A percentile compares a stretch with the other conserved stretches of the same genome.
These are phyloP conservation scores for Lactarius trivialis DNA, from an alignment of 768 basidiomycete genomes.

Conservation along the genomic window DNA sequence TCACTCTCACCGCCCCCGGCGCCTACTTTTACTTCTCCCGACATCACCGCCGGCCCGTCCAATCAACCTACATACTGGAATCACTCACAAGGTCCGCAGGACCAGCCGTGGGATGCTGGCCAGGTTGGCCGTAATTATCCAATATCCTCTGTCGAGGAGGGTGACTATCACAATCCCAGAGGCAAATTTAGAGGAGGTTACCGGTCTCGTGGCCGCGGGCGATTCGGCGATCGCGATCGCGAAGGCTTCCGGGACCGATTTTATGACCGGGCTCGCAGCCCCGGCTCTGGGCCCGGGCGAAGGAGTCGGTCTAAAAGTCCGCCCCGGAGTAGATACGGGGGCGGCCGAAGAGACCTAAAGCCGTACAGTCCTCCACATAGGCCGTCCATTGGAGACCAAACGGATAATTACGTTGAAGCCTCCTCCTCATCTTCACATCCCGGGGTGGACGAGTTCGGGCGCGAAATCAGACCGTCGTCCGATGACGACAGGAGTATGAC, in stretches of 20 bases:
- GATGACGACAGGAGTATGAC: slow-evolving; percentile 26
- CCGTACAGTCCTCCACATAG: slow-evolving; percentile 53
- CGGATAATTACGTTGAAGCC: slow-evolving; percentile 20
- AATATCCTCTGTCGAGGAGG: slow-evolving; percentile 41
- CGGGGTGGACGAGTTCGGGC: slow-evolving; percentile 83
- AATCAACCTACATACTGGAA: slow-evolving; percentile 9
- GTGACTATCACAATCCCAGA: slow-evolving; percentile 48
- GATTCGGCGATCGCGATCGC: slow-evolving; percentile 49
- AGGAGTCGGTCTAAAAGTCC: slow-evolving; percentile 74
- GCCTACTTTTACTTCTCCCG: slow-evolving; percentile 1
- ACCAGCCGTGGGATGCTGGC: slow-evolving; percentile 48
- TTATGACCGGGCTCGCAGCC: slow-evolving; percentile 36
- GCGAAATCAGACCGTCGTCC: slow-evolving; percentile 63
- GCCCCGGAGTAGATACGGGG: slow-evolving; percentile 43
- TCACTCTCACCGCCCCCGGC: slow-evolving; percentile 24
- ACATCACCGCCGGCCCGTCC: slow-evolving; percentile 11
- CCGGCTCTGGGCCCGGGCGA: slow-evolving; percentile 36
- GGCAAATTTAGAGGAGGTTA: slow-evolving; percentile 48
- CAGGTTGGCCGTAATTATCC: slow-evolving; percentile 52
- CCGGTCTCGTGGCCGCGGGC: slow-evolving; percentile 56
- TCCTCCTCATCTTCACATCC: slow-evolving; percentile 24
- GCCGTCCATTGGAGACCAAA: slow-evolving; percentile 19
- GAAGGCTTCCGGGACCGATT: slow-evolving; percentile 40
- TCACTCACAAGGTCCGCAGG: slow-evolving; percentile 25
- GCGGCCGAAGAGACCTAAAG: slow-evolving; percentile 40